Base-by-base conservation (phyloP, 1,284 basidiomycete species). In the Caloboletus inedulis region DNA sequence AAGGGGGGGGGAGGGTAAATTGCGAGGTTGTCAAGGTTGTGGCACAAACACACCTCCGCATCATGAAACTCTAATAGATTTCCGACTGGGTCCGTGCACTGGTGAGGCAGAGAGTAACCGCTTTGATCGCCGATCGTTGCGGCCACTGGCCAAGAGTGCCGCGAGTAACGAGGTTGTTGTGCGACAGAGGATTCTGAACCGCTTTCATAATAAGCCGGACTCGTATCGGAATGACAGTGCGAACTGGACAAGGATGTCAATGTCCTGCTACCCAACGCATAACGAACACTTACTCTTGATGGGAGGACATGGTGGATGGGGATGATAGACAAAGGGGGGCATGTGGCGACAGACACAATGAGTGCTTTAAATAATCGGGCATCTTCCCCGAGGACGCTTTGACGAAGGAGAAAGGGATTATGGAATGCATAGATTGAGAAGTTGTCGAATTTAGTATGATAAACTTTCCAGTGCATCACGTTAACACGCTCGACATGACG, bases 381-480 rank as follows among this genome's bases (percentile, higher is more conserved):
- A 46, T 40, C 43, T 49, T 47, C 37, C 42, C 57, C 46, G 45
- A 47, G 46, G 43, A 51, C 14, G 53, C 58, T 65, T 63, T 63
- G 43, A 19, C 59, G 30, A 44, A 50, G n/a, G 53, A 42, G 51
- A 46, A 44, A 48, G 33, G 40, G 31, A 52, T 66, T 59, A 54
- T 55, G 56, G 43, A 56, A 67, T 60, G 51, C 8, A 51, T 29
- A 47, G 48, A 65, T 63, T 55, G 48, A 49, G n/a, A 55, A 21
- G 36, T 41, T 29, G 47, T 33, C 61, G 43, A 49, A 54, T 60
- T 62, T 64, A 41, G 55, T 43, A 56, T 40, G 53, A 55, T 57
- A 52, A 23, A 12, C 51, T 64, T 60, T 67, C 66, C 64, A 66
- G 68, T 70, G 66, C 43, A 66, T 56, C 51, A 63, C 68, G 59